phyloP scores from a whole-genome alignment of 2,329 filamentous ascomycete species.

The Xylariaceae sp. region DNA sequence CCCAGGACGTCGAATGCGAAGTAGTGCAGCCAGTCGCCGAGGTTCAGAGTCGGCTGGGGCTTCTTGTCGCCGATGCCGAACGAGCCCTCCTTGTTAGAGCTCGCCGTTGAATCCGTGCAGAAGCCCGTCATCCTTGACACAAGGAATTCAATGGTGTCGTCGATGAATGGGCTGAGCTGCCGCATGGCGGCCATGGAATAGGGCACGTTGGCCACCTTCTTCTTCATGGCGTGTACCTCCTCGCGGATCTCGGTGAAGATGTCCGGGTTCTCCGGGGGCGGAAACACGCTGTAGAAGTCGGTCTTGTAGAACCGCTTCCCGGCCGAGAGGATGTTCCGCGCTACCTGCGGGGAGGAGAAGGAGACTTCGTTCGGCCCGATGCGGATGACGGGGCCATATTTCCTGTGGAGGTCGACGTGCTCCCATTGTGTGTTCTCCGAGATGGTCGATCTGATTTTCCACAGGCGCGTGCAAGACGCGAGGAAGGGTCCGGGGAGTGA shows the following conservation, averaged over 20 bases:
- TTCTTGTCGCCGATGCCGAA: background rate
- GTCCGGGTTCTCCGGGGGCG: constrained; percentile 62
- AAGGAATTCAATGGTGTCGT: constrained; percentile 58
- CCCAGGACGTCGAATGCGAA: constrained; percentile 59
- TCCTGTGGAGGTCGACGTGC: constrained; percentile 52
- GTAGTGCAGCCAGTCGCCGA: constrained; percentile 54
- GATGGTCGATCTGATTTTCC: constrained; percentile 50
- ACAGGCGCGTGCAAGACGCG: constrained; percentile 46
- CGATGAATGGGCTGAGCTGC: constrained; percentile 57
- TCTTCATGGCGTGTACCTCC: constrained; percentile 61
- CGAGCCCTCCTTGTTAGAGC: background rate
- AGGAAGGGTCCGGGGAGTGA: constrained; percentile 40
- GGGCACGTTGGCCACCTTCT: constrained; percentile 58
- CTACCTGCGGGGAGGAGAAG: constrained; percentile 53
- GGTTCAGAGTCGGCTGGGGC: constrained; percentile 46
- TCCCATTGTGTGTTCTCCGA: constrained; percentile 50
- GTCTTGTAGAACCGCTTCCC: constrained; percentile 62
- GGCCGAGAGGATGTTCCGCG: constrained; percentile 53
- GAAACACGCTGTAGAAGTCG: constrained; percentile 60
- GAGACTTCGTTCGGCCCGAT: constrained; percentile 57
- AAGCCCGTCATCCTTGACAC: constrained; percentile 51
- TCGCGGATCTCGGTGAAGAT: constrained; percentile 64
- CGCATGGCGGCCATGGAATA: constrained; percentile 62
- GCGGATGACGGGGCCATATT: constrained; percentile 57
- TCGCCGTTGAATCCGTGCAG: constrained; percentile 34